Evolutionary conservation across 768 basidiomycete genomes (phyloP), one percentile per base, ranked within the genome.

Genomic region (Lentinula guzmanii): DNA sequence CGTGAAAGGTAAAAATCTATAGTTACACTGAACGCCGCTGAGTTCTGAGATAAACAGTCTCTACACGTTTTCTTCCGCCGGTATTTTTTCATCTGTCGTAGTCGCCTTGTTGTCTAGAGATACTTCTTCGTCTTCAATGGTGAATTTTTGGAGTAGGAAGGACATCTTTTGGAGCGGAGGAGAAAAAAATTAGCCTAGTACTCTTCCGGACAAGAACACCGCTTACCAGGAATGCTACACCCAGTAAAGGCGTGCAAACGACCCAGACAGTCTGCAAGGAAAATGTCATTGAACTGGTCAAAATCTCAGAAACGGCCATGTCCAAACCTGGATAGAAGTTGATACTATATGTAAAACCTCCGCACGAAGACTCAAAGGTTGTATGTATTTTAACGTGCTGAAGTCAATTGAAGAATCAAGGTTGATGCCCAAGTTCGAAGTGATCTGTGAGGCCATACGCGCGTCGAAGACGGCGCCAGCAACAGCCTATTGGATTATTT

Each of bases 401-500:
- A 86, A 85, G 68, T 89, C 74, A 61, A 88, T 77, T 4, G 82
- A 81, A 15, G 80, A 72, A 8, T 75, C 75, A 16, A 77, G 74
- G 50, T 76, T 68, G 24, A 82, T 71, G 41, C 71, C 68, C 66
- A 84, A 62, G 60, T 75, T 76, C 28, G 77, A 60, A 18, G 88
- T 87, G 65, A 90, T 71, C 59, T 75, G 75, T 41, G 69, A 70
- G 45, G 77, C 71, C 5, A 86, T 70, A 56, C 79, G 76, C 46
- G 77, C 81, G 69, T 86, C 79, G 71, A 90, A 92, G 62, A 90
- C 77, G 45, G 90, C 83, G 16, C 91, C 90, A 58, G 91, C 86
- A 33, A 90, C 78, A 52, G 91, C 84, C 91, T 93, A 66, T 54
- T 52, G 51, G 65, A 24, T 43, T 56, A 55, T 59, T 63, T 69